These are phyloP conservation scores for Podila horticola DNA, from an alignment of 192 early-diverging fungal genomes.

Conservation along the genomic window DNA sequence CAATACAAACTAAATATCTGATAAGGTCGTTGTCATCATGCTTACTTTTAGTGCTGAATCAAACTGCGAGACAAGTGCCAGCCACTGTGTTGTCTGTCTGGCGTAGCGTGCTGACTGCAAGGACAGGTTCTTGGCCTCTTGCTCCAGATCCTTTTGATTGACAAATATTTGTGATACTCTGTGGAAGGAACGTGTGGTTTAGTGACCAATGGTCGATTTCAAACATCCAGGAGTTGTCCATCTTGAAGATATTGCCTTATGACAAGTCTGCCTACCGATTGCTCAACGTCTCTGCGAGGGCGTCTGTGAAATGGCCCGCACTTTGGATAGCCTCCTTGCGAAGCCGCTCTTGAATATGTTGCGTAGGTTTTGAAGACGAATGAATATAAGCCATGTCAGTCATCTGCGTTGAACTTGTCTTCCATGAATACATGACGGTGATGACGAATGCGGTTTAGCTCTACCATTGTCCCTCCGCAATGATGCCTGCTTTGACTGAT, in stretches of 20 bases:
- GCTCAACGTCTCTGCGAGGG: slow-evolving; percentile 67
- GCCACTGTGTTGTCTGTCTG: slow-evolving; percentile 83
- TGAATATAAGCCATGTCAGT: background rate
- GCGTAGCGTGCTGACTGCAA: slow-evolving; percentile 59
- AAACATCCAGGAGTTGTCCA: background rate
- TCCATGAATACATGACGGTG: background rate
- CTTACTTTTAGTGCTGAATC: slow-evolving; percentile 80
- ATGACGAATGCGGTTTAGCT: background rate
- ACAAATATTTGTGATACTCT: slow-evolving; percentile 70
- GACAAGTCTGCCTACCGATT: slow-evolving; percentile 48
- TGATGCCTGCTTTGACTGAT: slow-evolving; percentile 67
- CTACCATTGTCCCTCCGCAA: slow-evolving; percentile 64
- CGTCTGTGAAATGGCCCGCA: slow-evolving; percentile 64
- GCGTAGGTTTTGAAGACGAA: background rate
- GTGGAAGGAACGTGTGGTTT: background rate
- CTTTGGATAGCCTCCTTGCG: slow-evolving; percentile 62
- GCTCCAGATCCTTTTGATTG: slow-evolving; percentile 74
- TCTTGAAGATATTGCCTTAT: background rate
- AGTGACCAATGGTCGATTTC: background rate
- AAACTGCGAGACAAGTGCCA: slow-evolving; percentile 77
- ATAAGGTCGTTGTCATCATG: background rate
- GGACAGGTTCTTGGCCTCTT: slow-evolving; percentile 63
- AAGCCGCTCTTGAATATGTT: slow-evolving; percentile 60
- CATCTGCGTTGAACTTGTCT: background rate
- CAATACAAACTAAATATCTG: background rate